phyloP scores from a whole-genome alignment of 441 rosid species.

The Syzygium syzygioides region DNA sequence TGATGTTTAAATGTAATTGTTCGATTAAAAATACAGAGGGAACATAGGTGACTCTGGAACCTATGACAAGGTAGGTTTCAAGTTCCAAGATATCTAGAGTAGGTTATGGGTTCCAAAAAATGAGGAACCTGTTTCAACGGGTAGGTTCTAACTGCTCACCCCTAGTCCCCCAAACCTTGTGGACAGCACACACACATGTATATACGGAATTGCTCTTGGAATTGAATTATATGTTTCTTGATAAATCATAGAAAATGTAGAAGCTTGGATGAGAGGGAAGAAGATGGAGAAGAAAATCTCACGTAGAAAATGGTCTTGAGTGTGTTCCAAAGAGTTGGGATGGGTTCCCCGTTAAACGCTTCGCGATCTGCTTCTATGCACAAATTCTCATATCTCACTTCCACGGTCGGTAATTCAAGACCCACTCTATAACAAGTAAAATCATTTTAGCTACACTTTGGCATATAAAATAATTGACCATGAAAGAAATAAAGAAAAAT shows the following conservation, averaged over 20 bases:
- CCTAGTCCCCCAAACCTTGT: no score
- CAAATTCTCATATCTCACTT: slow-evolving; percentile 13
- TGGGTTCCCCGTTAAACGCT: neutral
- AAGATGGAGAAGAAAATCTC: neutral
- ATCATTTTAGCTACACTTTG: neutral
- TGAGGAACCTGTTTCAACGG: no score
- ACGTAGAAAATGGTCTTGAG: slow-evolving; percentile 8
- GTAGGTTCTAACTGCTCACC: no score
- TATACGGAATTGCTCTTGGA: neutral
- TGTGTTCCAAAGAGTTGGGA: slow-evolving; percentile 16
- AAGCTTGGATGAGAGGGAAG: neutral
- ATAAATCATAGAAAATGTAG: neutral
- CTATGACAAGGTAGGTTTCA: no score
- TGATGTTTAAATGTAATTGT: no score
- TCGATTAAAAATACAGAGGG: no score
- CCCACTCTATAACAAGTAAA: neutral
- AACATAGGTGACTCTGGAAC: no score
- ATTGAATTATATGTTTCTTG: neutral
- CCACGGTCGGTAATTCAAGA: slow-evolving; percentile 6
- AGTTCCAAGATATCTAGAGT: no score
- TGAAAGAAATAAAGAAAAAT: neutral
- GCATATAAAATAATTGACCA: neutral
- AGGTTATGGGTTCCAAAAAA: no score
- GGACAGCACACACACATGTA: no score
- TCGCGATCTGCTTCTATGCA: slow-evolving; percentile 5